Conservation (phyloP, 2,329 filamentous ascomycete species). For the Botrytis byssoidea region DNA sequence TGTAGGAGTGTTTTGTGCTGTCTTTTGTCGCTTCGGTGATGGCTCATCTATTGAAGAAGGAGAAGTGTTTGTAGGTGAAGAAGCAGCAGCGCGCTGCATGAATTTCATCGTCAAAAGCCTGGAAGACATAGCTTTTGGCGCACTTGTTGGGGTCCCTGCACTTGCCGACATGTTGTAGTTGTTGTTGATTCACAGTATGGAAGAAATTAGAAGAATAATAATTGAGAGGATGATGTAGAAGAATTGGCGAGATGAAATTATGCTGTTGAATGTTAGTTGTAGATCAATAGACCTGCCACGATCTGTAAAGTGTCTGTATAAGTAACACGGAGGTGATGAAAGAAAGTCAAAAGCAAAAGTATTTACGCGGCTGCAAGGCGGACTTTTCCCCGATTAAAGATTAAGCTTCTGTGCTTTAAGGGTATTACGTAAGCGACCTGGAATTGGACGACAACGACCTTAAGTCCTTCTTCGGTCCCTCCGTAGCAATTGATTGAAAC, state of each 20-base stretch:
- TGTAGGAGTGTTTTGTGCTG: slow-evolving; percentile 39
- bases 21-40: slow-evolving; percentile 64
- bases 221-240: background rate
- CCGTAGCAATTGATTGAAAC: slow-evolving; percentile 31
- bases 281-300: background rate
- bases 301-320: background rate
- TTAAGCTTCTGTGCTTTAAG: slow-evolving; percentile 18
- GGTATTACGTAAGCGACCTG: slow-evolving; percentile 14
- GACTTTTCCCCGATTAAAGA: slow-evolving; percentile 14
- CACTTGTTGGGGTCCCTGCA: slow-evolving; percentile 29
- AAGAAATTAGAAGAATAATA: background rate
- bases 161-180: slow-evolving; percentile 32
- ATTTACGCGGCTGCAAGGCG: slow-evolving; percentile 5
- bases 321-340: slow-evolving; percentile 14
- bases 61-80: slow-evolving; percentile 47
- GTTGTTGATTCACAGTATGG: background rate
- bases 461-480: slow-evolving; percentile 2
- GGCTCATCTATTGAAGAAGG: slow-evolving; percentile 50
- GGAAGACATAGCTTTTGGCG: slow-evolving; percentile 75
- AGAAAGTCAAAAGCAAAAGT: slow-evolving; percentile 10
- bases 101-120: slow-evolving; percentile 95
- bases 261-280: background rate
- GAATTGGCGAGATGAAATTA: background rate
- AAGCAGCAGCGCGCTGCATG: slow-evolving; percentile 83
- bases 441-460: slow-evolving; percentile 15